Evolutionary conservation across 1,284 basidiomycete species (phyloP).

Genomic region (Apiotrichum gracile): DNA sequence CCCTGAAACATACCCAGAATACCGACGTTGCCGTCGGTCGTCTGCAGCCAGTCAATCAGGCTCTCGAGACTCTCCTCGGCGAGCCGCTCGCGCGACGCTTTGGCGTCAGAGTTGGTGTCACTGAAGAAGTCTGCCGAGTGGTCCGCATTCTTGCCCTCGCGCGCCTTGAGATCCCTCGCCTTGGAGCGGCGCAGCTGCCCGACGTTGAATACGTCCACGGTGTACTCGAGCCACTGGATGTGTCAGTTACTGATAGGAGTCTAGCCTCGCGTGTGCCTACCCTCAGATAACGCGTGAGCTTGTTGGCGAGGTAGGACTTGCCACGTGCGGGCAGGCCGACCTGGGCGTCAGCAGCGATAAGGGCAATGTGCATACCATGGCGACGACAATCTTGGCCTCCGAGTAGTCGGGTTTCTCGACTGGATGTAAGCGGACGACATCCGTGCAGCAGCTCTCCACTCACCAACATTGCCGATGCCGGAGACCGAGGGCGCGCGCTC

Average conservation of each 20-base stretch:
- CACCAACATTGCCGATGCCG: conserved; percentile 47
- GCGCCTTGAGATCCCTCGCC: conserved; percentile 52
- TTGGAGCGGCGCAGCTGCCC: conserved; percentile 87
- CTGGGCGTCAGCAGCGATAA: conserved; percentile 39
- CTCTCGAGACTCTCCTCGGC: conserved; percentile 91
- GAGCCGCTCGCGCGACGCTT: conserved; percentile 69
- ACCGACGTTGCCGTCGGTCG: conserved; percentile 91
- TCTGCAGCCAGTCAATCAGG: conserved; percentile 91
- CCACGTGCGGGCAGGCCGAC: conserved; percentile 75
- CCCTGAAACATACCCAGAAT: conserved; percentile 71
- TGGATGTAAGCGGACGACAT: conserved; percentile 37
- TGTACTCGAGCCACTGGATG: conserved; percentile 91
- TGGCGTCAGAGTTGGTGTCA: conserved; percentile 74
- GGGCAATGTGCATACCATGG: conserved; percentile 78
- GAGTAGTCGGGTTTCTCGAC: conserved; percentile 97
- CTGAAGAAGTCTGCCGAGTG: conserved; percentile 92
- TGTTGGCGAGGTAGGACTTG: conserved; percentile 79
- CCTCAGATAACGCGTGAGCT: conserved; percentile 71
- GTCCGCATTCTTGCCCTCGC: conserved; percentile 56
- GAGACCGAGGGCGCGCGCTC: conserved; percentile 45
- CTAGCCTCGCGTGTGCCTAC: conserved; percentile 46
- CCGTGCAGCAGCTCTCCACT: conserved; percentile 8
- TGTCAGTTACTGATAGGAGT: neutral
- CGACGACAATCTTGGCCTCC: conserved; percentile 95
- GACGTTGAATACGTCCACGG: conserved; percentile 98